These are phyloP conservation scores for Nemania bipapillata DNA, from an alignment of 2,329 filamentous ascomycete species.

Conservation along the genomic window DNA sequence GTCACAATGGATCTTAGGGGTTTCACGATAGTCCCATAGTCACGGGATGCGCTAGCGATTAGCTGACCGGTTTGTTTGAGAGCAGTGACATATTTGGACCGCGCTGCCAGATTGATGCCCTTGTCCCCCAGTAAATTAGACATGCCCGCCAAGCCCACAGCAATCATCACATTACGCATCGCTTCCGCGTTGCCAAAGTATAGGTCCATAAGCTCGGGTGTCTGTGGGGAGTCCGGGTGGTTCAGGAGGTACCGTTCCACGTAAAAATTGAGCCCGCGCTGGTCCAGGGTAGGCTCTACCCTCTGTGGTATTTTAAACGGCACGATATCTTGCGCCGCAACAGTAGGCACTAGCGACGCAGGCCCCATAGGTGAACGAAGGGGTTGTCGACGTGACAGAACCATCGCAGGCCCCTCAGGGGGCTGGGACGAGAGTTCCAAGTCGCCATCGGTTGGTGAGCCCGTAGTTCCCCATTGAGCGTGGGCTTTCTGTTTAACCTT, in stretches of 20 bases:
- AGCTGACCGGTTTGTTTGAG: constrained; percentile 60
- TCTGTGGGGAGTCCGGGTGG: constrained; percentile 62
- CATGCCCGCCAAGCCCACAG: constrained; percentile 68
- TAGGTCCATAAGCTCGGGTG: constrained; percentile 53
- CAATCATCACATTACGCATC: constrained; percentile 63
- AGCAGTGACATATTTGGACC: constrained; percentile 65
- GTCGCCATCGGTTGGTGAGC: constrained; percentile 46
- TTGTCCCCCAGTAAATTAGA: constrained; percentile 63
- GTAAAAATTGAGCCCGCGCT: constrained; percentile 64
- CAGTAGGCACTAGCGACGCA: neutral
- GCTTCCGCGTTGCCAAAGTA: constrained; percentile 54
- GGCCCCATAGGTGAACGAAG: neutral
- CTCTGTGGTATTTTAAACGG: constrained; percentile 47
- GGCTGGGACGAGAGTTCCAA: constrained; percentile 40
- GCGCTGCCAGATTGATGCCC: constrained; percentile 60
- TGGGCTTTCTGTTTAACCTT: constrained; percentile 70
- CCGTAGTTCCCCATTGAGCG: constrained; percentile 59
- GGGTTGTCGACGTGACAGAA: constrained; percentile 31
- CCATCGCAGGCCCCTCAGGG: constrained; percentile 20
- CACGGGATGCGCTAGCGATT: constrained; percentile 53
- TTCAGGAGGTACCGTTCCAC: constrained; percentile 63
- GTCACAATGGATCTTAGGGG: constrained; percentile 65
- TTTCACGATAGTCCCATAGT: constrained; percentile 52
- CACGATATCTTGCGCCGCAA: constrained; percentile 33
- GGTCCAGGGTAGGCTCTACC: constrained; percentile 58